These are phyloP conservation scores for Coemansia sp. DNA, from an alignment of 192 early-diverging fungal genomes.

Conservation along the genomic window DNA sequence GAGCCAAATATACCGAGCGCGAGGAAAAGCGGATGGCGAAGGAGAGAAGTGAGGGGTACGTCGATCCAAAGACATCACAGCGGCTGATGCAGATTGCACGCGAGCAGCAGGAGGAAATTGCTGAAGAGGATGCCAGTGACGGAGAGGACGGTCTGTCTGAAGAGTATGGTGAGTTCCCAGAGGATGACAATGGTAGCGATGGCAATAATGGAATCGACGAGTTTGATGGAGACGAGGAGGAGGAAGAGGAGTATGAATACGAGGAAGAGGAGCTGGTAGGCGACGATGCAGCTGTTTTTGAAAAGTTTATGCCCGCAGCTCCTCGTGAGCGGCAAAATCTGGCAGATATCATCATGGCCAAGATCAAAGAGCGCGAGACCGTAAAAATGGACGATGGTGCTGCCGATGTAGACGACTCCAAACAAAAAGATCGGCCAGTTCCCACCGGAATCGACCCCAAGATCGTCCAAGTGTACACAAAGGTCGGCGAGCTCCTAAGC, in stretches of 20 bases:
- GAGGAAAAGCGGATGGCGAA: slow-evolving; percentile 57
- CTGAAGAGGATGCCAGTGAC: slow-evolving; percentile 62
- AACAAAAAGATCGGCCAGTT: slow-evolving; percentile 9
- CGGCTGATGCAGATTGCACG: slow-evolving; percentile 86
- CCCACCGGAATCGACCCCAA: slow-evolving; percentile 75
- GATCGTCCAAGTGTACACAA: slow-evolving; percentile 87
- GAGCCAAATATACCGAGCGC: slow-evolving; percentile 61
- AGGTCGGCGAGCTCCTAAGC: slow-evolving; percentile 81
- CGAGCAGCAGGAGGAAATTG: slow-evolving; percentile 90
- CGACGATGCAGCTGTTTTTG: slow-evolving; percentile 83
- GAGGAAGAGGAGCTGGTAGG: slow-evolving; percentile 71
- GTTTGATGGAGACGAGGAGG: slow-evolving; percentile 65
- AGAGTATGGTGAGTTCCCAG: slow-evolving; percentile 26
- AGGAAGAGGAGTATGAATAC: slow-evolving; percentile 67
- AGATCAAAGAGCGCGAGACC: slow-evolving; percentile 78
- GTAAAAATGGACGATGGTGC: slow-evolving; percentile 10
- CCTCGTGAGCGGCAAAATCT: slow-evolving; percentile 84
- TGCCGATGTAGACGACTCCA: slow-evolving; percentile 3
- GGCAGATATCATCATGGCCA: slow-evolving; percentile 95
- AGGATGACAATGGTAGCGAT: slow-evolving; percentile 10
- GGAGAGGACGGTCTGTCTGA: slow-evolving; percentile 42
- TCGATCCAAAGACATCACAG: slow-evolving; percentile 89
- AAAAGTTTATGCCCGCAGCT: slow-evolving; percentile 87
- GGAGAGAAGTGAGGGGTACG: slow-evolving; percentile 47
- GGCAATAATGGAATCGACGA: slow-evolving; percentile 37